Evolutionary conservation across 2,329 filamentous ascomycete species (phyloP).

Genomic region (Ophiostoma piceae): DNA sequence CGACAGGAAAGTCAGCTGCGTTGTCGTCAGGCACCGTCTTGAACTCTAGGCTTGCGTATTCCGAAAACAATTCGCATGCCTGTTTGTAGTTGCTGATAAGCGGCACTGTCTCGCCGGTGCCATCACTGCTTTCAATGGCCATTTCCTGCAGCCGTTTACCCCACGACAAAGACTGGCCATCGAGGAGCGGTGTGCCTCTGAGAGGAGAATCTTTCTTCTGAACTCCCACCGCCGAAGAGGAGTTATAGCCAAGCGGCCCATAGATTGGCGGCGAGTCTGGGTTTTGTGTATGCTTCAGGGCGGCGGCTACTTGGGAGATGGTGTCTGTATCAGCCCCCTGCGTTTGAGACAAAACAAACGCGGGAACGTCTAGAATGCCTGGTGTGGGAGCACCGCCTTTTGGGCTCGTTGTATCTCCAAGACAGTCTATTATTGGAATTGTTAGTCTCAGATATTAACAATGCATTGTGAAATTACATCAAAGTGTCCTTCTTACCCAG

Average conservation of each 20-base stretch:
- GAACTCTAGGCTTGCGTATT: constrained; percentile 26
- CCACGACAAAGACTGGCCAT: constrained; percentile 22
- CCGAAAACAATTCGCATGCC: constrained; percentile 23
- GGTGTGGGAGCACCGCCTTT: neutral
- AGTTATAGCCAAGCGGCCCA: constrained; percentile 13
- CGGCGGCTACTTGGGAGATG: neutral
- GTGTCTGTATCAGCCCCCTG: neutral
- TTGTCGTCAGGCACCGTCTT: constrained; percentile 14
- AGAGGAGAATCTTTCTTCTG: constrained; percentile 18
- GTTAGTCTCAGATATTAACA: neutral
- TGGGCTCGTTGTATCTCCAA: neutral
- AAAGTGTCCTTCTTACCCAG: neutral
- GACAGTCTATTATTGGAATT: neutral
- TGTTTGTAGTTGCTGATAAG: constrained; percentile 22
- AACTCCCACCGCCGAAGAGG: neutral
- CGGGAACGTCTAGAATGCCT: neutral
- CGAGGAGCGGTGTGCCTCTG: constrained; percentile 18
- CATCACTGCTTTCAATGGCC: constrained; percentile 2
- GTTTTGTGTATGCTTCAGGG: neutral
- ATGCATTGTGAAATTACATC: neutral
- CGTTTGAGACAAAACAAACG: neutral
- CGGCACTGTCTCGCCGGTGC: neutral
- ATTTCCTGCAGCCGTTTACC: constrained; percentile 20
- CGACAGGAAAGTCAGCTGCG: constrained; percentile 25
- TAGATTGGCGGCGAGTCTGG: constrained; percentile 15